Conservation (phyloP, 768 basidiomycete species). For the Termitomyces sp. region DNA sequence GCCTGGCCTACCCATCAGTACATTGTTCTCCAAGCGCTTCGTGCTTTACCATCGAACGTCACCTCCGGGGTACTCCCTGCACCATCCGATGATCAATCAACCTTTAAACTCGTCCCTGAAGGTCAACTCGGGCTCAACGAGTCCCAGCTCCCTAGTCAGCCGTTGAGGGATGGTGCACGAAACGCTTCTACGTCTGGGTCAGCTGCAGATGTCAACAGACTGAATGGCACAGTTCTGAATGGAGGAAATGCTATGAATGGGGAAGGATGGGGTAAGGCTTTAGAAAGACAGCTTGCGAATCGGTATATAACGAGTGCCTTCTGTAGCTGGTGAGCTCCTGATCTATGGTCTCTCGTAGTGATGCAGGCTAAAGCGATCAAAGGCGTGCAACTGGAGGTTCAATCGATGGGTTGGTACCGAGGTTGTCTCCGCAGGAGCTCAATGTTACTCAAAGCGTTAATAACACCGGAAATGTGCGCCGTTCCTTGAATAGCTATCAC, state of each 20-base stretch:
- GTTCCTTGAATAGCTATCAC: not conserved
- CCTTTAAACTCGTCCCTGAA: conserved; percentile 63
- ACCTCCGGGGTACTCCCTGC: conserved; percentile 50
- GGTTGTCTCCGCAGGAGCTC: conserved; percentile 63
- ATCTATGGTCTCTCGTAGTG: not conserved
- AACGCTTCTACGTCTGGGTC: conserved; percentile 50
- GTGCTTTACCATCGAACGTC: conserved; percentile 66
- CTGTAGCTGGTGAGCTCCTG: conserved; percentile 73
- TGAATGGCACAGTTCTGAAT: conserved; percentile 52
- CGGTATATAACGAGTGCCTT: conserved; percentile 78
- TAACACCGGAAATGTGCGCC: conserved; percentile 70
- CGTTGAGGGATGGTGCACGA: conserved; percentile 24
- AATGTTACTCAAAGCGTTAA: conserved; percentile 59
- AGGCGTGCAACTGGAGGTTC: conserved; percentile 89
- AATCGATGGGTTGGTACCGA: conserved; percentile 62
- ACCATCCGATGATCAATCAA: conserved; percentile 43
- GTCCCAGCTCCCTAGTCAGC: conserved; percentile 64
- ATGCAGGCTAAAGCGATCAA: not conserved
- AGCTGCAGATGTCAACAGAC: conserved; percentile 53
- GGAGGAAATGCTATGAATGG: conserved; percentile 55
- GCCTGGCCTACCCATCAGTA: conserved; percentile 86
- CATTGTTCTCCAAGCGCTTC: conserved; percentile 73
- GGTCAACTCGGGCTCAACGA: conserved; percentile 84
- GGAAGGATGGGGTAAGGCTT: conserved; percentile 60
- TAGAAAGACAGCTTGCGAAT: conserved; percentile 75